phyloP scores from a whole-genome alignment of 352 stramenopile species.

The Plasmopara viticola region DNA sequence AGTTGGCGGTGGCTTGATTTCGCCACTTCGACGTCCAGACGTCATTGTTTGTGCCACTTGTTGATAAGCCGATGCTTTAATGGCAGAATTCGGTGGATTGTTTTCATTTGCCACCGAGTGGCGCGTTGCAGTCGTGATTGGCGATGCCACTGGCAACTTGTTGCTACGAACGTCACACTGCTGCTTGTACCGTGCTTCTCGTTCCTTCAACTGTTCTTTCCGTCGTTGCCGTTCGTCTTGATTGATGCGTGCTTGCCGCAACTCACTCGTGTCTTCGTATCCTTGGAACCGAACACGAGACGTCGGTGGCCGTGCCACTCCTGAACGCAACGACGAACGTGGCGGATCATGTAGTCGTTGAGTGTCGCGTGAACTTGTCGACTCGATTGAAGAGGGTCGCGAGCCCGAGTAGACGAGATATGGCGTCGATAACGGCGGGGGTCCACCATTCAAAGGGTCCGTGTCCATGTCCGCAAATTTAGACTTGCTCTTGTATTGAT shows the following conservation, averaged over 20 bases:
- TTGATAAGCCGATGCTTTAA: constrained; percentile 19
- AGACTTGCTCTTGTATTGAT: constrained; percentile 45
- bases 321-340: constrained; percentile 19
- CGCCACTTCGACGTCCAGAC: constrained; percentile 31
- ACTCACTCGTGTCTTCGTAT: constrained; percentile 12
- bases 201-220: constrained; percentile 15
- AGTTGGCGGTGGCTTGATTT: constrained; percentile 30
- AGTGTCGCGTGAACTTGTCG: background rate
- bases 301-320: constrained; percentile 17
- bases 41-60: constrained; percentile 21
- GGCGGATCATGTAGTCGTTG: constrained; percentile 1
- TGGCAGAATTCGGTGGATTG: constrained; percentile 30
- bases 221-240: constrained; percentile 18
- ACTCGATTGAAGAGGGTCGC: constrained; percentile 2
- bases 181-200: constrained; percentile 8
- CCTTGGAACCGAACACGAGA: constrained; percentile 37
- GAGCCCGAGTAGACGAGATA: constrained; percentile 42
- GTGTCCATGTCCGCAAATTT: constrained; percentile 26
- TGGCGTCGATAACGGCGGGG: constrained; percentile 35
- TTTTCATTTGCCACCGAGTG: constrained; percentile 15
- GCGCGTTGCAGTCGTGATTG: constrained; percentile 17
- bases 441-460: constrained; percentile 29
- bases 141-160: constrained; percentile 7
- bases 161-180: constrained; percentile 16
- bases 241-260: constrained; percentile 7